Evolutionary conservation across 176 grass and related monocot species (phyloP), one percentile per base, ranked within the genome.

Genomic region (Musa troglodytarum): DNA sequence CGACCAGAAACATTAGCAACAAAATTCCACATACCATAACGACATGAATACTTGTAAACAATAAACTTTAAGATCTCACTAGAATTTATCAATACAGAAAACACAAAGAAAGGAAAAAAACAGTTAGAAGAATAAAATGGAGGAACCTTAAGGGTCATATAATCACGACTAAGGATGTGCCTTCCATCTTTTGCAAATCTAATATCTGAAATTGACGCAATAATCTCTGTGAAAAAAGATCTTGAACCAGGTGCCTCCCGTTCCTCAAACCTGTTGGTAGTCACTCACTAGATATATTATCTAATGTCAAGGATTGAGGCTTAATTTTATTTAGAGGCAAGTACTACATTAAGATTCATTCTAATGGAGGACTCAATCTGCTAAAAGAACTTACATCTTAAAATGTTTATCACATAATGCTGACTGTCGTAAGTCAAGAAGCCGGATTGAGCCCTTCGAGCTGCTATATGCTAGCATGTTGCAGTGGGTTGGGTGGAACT

Each of bases 221-320:
- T 91, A 85, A 98, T 98, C 84, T 98, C 94, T 22, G 94, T 98
- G 82, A 98, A 98, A 83, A 98, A 98, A 24, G 94, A 98, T 82
- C 90, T 90, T 74, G 90, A 91, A 85, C 88, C 84, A 29, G 88
- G 82, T 69, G 86, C 72, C 57, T 91, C 90, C 77, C 90, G 94
- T 76, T 98, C 90, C 86, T 93, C 88, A 78, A 98, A 98, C 72
- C 94, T 98, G 83, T 82, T 81, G 11, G 16, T 23, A 50, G 21
- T 65, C 55, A 72, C 64, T 78, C 25, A 84, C 68, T 15, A 78
- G 61, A 11, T 20, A 20, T 20, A 76, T 83, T 76, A 75, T 81
- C 70, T 17, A 13, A 50, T n/a, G 15, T 9, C 34, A 50, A 71
- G 6, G 50, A 20, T 65, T 26, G 9, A 63, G 20, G 57, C 10